phyloP scores from a whole-genome alignment of 2,329 filamentous ascomycete genomes.

The Falciphora oryzae region DNA sequence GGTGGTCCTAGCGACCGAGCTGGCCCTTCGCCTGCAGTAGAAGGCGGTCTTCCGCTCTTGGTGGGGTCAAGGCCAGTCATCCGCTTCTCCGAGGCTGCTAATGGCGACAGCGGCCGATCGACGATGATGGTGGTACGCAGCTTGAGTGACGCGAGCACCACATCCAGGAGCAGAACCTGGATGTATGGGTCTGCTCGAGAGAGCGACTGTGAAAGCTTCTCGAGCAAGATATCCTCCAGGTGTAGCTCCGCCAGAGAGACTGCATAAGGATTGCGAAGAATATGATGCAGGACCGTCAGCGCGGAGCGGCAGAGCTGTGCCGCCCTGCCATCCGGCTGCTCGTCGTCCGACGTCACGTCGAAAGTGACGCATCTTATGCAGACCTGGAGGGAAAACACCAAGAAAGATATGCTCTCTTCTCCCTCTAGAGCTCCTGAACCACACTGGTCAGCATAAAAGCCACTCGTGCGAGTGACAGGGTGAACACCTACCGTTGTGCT shows the following conservation, averaged over 20 bases:
- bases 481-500: background rate
- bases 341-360: slow-evolving; percentile 28
- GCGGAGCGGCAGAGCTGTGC: slow-evolving; percentile 66
- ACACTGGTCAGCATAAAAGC: background rate
- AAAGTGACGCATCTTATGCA: slow-evolving; percentile 58
- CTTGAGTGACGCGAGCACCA: slow-evolving; percentile 68
- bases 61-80: slow-evolving; percentile 35
- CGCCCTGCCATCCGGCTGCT: slow-evolving; percentile 41
- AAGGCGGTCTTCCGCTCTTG: slow-evolving; percentile 33
- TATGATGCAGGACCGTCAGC: slow-evolving; percentile 63
- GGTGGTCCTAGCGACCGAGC: slow-evolving; percentile 49
- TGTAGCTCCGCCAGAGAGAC: slow-evolving; percentile 54
- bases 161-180: slow-evolving; percentile 72
- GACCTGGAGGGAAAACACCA: slow-evolving; percentile 61
- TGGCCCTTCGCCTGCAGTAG: slow-evolving; percentile 21
- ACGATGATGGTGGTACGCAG: slow-evolving; percentile 43
- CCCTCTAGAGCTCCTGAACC: slow-evolving; percentile 29
- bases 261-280: slow-evolving; percentile 60
- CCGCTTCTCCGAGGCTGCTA: slow-evolving; percentile 37
- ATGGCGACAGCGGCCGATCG: slow-evolving; percentile 38
- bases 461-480: background rate
- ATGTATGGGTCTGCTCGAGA: slow-evolving; percentile 60
- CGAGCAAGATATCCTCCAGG: slow-evolving; percentile 65
- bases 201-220: slow-evolving; percentile 58
- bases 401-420: slow-evolving; percentile 47